Evolutionary conservation across 2,329 filamentous ascomycete species (phyloP), one percentile per base, ranked within the genome.

Genomic region (Neophaeococcomyces aloes): DNA sequence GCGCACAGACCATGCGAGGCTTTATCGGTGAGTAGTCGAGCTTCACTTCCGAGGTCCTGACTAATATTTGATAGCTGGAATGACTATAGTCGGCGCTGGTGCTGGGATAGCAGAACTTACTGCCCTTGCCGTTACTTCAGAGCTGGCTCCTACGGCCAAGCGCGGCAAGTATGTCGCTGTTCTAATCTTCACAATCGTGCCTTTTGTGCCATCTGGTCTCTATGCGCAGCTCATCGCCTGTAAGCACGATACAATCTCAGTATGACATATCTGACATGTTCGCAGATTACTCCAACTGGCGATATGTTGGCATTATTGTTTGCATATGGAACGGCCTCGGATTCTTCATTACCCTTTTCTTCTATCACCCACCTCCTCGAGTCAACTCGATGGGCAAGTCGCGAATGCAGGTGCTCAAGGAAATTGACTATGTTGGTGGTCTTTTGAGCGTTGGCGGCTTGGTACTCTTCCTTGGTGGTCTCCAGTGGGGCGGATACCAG

Each of bases 101-200:
- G 78, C 79, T 8, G 80, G 80, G 11, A 71, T 83, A 48, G 79
- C 78, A 51, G 79, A 83, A 58, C 64, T 84, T 27, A 83, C 78
- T 4, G 78, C 80, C 3, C 65, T 85, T 7, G 78, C 80, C 21
- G 80, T 72, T 27, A 80, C 79, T 1, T 76, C 78, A 2, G 80
- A 85, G 57, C 68, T 84, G 47, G 81, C 78, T 0, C 80, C 81
- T 1, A 75, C 75, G 15, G 66, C 72, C 14, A 75, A 81, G 58
- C 72, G 81, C 37, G 79, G 76, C 23, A 71, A 71, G 55, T 82
- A 81, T 54, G 72, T 81, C 18, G 73, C 74, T 10, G 58, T 69
- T 1, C 61, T 83, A 11, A 71, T 80, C 35, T 69, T 79, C 53
- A 77, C 73, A 43, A 78, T 81, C 45, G 49, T 79, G 1, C 78